Percentiles rank a stretch among this genome's conserved stretches.
Evolutionary conservation across 768 basidiomycete species (phyloP).

Genomic region (Leucosporidium creatinivorum): DNA sequence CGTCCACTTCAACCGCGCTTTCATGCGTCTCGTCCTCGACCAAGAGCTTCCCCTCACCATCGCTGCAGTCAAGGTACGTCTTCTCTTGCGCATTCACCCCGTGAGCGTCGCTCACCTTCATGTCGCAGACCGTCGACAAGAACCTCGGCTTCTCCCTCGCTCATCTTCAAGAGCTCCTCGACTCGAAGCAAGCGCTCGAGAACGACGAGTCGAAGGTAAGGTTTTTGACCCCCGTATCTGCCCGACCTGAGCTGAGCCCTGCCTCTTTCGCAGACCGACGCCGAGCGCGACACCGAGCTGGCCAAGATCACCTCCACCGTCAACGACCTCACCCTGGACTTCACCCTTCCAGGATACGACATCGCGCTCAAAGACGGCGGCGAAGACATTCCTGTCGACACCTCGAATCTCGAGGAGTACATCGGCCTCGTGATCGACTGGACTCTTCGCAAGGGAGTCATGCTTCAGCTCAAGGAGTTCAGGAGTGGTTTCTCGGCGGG

Average conservation of each 20-base stretch:
- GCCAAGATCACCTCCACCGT: constrained; percentile 55
- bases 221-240: background rate
- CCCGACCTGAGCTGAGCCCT: constrained; percentile 6
- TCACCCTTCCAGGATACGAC: constrained; percentile 84
- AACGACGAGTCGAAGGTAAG: constrained; percentile 39
- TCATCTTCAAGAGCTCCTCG: constrained; percentile 57
- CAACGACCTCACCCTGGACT: constrained; percentile 87
- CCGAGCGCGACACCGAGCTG: constrained; percentile 35
- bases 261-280: constrained; percentile 29
- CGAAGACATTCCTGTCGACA: constrained; percentile 68
- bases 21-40: constrained; percentile 80
- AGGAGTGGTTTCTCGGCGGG: constrained; percentile 75
- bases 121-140: constrained; percentile 65
- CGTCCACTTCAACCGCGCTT: constrained; percentile 87
- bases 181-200: constrained; percentile 49
- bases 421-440: constrained; percentile 77
- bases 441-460: constrained; percentile 72
- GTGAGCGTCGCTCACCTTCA: background rate
- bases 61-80: constrained; percentile 63
- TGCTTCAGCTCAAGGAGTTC: constrained; percentile 80
- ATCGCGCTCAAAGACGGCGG: constrained; percentile 88
- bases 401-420: constrained; percentile 82
- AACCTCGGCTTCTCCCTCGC: constrained; percentile 77
- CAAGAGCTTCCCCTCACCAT: constrained; percentile 77
- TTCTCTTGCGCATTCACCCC: constrained; percentile 11